phyloP scores from a whole-genome alignment of 2,329 filamentous ascomycete species.

The Fusarium sp. region DNA sequence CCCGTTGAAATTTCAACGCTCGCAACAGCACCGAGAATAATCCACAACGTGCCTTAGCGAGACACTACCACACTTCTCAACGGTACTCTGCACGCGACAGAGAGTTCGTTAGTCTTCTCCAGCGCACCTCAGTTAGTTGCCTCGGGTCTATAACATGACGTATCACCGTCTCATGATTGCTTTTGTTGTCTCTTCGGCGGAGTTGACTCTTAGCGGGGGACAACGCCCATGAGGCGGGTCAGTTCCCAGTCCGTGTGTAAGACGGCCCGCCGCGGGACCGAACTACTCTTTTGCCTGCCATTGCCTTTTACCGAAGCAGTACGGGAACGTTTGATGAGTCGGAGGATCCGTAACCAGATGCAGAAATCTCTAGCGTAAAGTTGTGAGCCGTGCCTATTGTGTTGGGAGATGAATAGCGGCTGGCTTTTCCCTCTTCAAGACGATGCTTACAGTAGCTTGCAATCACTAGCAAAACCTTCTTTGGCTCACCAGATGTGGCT shows the following conservation, averaged over 20 bases:
- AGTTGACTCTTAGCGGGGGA: conserved; percentile 7
- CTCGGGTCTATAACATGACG: conserved; percentile 24
- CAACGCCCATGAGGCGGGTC: conserved; percentile 10
- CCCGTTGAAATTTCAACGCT: conserved; percentile 9
- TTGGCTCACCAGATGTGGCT: conserved; percentile 1
- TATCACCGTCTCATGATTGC: conserved; percentile 21
- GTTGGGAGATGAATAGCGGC: conserved; percentile 20
- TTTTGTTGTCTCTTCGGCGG: conserved; percentile 40
- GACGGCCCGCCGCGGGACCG: conserved; percentile 30
- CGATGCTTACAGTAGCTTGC: conserved; percentile 15
- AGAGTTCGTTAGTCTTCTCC: conserved; percentile 4
- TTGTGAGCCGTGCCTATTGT: conserved; percentile 9
- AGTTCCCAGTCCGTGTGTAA: conserved; percentile 17
- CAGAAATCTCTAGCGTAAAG: conserved; percentile 15
- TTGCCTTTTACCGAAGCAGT: conserved; percentile 4
- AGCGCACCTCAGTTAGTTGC: conserved; percentile 1
- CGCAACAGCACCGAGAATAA: conserved; percentile 5
- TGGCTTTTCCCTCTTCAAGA: conserved; percentile 1
- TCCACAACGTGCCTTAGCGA: conserved; percentile 6
- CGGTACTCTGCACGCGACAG: neutral
- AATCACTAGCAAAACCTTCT: conserved; percentile 30
- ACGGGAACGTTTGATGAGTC: conserved; percentile 1
- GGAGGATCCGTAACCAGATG: conserved; percentile 5
- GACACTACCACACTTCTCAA: conserved; percentile 2
- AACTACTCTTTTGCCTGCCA: conserved; percentile 9